Evolutionary conservation across 1,139 yeast species (phyloP), one percentile per base, ranked within the genome.

Genomic region (Yamadazyma pseudoaaseri): DNA sequence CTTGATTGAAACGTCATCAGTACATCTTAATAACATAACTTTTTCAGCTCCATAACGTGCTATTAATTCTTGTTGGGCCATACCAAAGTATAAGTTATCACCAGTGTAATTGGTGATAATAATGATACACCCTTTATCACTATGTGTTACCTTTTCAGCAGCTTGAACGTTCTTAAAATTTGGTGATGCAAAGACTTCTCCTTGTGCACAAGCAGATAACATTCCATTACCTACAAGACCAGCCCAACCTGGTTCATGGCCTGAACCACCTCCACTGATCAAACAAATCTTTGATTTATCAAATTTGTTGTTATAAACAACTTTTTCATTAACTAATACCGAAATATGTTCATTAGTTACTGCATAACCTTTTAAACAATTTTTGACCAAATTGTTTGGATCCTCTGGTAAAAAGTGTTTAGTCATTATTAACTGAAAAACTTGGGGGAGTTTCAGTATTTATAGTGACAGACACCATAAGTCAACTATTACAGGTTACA

Each of bases 1-100:
- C 10, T 73, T 70, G 30, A 73, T 73, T 2, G 77, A 65, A 3
- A 70, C 77, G 43, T 68, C 71, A 43, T 70, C 76, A 2, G 74
- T 61, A 11, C 67, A 51, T 35, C 54, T 42, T 29, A 55, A 45
- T 16, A 54, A 29, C 15, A 38, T 40, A 31, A 54, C 47, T 27
- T 54, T 52, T 6, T 44, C 45, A 15, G 39, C 43, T 6, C 56
- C 57, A 29, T 45, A 50, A 16, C 54, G 41, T 12, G 57, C 42
- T 32, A 59, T 56, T 30, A 58, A 46, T 27, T 58, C 63, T 34
- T 59, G 62, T 16, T 55, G 60, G 10, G 62, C 65, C 52, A 60
- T 52, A 3, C 65, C 65, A 42, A 60, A 60, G 41, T 60, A 59
- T 27, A 60, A 51, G 24, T 56, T 56, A 34, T 60, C 65, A 7